Evolutionary conservation across 352 stramenopile species (phyloP).

Genomic region (Phytopythium oedochilum): DNA sequence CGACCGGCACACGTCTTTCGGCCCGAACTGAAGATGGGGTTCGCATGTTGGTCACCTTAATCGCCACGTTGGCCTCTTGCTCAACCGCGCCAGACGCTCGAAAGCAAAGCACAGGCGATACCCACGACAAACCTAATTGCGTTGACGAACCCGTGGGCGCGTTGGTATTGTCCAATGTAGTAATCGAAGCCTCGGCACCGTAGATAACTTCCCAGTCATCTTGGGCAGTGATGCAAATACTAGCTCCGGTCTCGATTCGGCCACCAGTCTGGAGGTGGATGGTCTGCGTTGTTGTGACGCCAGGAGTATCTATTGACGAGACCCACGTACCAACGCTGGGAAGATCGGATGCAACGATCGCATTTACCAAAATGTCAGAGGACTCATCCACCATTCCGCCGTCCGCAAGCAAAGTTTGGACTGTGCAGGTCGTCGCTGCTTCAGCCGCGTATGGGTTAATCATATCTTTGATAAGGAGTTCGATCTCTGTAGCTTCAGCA

Average conservation of each 20-base stretch:
- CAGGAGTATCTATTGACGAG: constrained; percentile 37
- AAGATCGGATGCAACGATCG: constrained; percentile 28
- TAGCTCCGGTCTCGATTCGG: constrained; percentile 27
- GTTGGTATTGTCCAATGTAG: constrained; percentile 6
- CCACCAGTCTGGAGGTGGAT: constrained; percentile 36
- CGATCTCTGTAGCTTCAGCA: constrained; percentile 22
- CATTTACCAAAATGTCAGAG: constrained; percentile 30
- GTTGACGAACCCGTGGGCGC: constrained; percentile 3
- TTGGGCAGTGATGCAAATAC: constrained; percentile 29
- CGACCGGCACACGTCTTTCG: constrained; percentile 9
- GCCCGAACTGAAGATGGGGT: constrained; percentile 35
- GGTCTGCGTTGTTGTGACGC: constrained; percentile 38
- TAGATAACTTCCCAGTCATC: constrained; percentile 33
- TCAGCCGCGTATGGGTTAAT: constrained; percentile 46
- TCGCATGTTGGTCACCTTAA: constrained; percentile 37
- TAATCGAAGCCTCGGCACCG: constrained; percentile 12
- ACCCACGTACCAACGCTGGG: constrained; percentile 21
- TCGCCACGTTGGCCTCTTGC: constrained; percentile 29
- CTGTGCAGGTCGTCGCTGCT: constrained; percentile 5
- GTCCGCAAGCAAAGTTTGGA: constrained; percentile 39
- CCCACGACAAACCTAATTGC: constrained; percentile 11
- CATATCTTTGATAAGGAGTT: constrained; percentile 41
- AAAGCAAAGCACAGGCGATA: constrained; percentile 23
- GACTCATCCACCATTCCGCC: constrained; percentile 45
- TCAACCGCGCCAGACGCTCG: constrained; percentile 15